phyloP scores from a whole-genome alignment of 2,329 filamentous ascomycete genomes.

The Hymenoscyphus linearis region DNA sequence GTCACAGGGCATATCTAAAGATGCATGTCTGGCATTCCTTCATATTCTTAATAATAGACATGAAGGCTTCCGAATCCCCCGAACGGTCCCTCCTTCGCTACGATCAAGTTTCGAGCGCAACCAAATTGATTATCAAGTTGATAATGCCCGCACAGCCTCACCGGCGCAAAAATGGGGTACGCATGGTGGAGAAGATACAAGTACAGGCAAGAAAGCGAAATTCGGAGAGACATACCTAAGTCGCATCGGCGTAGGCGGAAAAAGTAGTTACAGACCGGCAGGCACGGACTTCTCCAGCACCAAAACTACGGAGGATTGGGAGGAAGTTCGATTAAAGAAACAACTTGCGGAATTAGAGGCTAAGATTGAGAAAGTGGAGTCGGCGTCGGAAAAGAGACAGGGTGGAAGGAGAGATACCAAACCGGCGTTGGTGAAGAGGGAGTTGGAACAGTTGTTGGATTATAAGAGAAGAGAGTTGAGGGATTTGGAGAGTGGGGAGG shows the following conservation, averaged over 20 bases:
- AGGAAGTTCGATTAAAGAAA: slow-evolving; percentile 91
- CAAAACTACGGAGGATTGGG: slow-evolving; percentile 88
- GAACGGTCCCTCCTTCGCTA: slow-evolving; percentile 85
- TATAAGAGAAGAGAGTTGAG: slow-evolving; percentile 81
- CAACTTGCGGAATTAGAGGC: slow-evolving; percentile 84
- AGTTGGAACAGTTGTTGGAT: slow-evolving; percentile 88
- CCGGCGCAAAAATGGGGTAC: slow-evolving; percentile 73
- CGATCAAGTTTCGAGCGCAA: slow-evolving; percentile 90
- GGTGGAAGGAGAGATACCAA: slow-evolving; percentile 68
- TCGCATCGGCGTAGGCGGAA: slow-evolving; percentile 70
- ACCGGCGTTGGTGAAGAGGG: slow-evolving; percentile 87
- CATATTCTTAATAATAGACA: slow-evolving; percentile 96
- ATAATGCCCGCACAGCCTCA: slow-evolving; percentile 49
- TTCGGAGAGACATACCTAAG: slow-evolving; percentile 97
- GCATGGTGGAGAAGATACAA: slow-evolving; percentile 71
- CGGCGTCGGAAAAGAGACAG: slow-evolving; percentile 59
- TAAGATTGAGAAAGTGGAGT: slow-evolving; percentile 79
- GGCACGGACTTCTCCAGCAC: slow-evolving; percentile 88
- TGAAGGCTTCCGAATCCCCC: slow-evolving; percentile 90
- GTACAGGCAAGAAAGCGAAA: slow-evolving; percentile 87
- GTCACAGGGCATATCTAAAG: slow-evolving; percentile 79
- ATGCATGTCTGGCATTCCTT: slow-evolving; percentile 88
- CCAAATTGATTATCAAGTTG: slow-evolving; percentile 90
- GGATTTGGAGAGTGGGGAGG: slow-evolving; percentile 68
- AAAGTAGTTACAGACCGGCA: slow-evolving; percentile 71